Evolutionary conservation across 2,329 filamentous ascomycete species (phyloP).

Genomic region (Aquanectria penicillioides): DNA sequence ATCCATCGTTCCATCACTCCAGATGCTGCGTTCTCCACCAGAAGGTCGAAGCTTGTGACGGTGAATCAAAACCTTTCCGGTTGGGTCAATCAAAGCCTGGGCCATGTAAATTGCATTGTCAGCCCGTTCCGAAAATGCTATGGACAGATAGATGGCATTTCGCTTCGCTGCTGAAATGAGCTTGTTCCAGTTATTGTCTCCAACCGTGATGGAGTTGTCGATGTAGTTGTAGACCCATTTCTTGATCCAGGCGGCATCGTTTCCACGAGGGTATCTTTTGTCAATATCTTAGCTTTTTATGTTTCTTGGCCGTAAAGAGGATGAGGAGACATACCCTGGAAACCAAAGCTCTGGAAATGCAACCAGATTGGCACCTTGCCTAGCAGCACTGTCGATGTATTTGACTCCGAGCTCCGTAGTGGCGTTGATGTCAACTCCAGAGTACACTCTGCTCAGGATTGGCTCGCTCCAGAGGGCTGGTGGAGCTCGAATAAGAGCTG

Average conservation of each 20-base stretch:
- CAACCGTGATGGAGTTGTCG: constrained; percentile 2
- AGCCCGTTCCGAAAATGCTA: constrained; percentile 4
- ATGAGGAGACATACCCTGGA: neutral
- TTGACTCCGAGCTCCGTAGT: constrained; percentile 2
- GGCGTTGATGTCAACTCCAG: constrained; percentile 3
- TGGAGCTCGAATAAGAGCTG: constrained; percentile 5
- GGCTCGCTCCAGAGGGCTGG: constrained; percentile 11
- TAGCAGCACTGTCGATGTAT: constrained; percentile 5
- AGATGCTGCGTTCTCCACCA: constrained; percentile 9
- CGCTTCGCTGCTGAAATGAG: neutral
- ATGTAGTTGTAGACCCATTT: constrained; percentile 9
- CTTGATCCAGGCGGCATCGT: constrained; percentile 8
- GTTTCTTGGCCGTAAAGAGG: too few species aligned
- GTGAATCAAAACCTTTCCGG: constrained; percentile 3
- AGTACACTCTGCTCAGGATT: constrained; percentile 3
- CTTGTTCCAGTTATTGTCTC: constrained; percentile 5
- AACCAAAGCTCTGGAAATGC: constrained; percentile 11
- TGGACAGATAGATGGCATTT: neutral
- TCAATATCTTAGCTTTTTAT: neutral
- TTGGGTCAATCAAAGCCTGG: constrained; percentile 2
- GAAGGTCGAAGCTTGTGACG: constrained; percentile 12
- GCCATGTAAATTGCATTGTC: constrained; percentile 9
- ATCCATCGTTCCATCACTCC: constrained; percentile 1
- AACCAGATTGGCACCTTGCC: constrained; percentile 1
- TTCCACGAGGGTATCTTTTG: neutral